Evolutionary conservation across 2,329 filamentous ascomycete genomes (phyloP).

Genomic region (Penicillium palitans): DNA sequence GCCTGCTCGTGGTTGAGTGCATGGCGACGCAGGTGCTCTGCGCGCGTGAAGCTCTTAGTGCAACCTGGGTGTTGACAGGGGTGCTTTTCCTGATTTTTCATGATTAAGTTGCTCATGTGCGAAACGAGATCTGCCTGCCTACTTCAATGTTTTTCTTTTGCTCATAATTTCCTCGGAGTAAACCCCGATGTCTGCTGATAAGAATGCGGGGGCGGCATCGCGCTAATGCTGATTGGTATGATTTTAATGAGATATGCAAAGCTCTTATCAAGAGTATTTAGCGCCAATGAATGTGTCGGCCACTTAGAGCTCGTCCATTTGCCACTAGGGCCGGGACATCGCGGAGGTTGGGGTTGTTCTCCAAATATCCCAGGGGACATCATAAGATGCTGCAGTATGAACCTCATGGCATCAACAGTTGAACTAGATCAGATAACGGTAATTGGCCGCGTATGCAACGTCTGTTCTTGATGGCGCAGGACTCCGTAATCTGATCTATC

Average conservation of each 20-base stretch:
- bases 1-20: slow-evolving; percentile 57
- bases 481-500: too few species aligned
- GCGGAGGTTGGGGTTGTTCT: neutral
- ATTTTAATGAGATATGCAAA: neutral
- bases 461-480: too few species aligned
- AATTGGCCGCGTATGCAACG: too few species aligned
- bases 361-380: neutral
- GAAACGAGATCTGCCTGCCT: neutral
- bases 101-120: neutral
- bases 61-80: slow-evolving; percentile 17
- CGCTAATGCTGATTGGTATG: slow-evolving; percentile 16
- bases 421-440: too few species aligned
- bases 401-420: too few species aligned
- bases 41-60: slow-evolving; percentile 52
- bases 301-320: neutral
- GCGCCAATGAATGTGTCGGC: neutral
- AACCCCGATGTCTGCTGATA: slow-evolving; percentile 17
- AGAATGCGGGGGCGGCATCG: slow-evolving; percentile 16
- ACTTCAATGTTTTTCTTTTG: neutral
- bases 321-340: neutral
- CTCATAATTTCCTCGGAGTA: slow-evolving; percentile 1
- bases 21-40: slow-evolving; percentile 61
- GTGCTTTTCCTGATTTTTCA: slow-evolving; percentile 15
- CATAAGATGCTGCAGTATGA: neutral
- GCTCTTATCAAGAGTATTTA: neutral